Evolutionary conservation across 2,329 filamentous ascomycete species (phyloP).

Genomic region (Colletotrichum sp.): DNA sequence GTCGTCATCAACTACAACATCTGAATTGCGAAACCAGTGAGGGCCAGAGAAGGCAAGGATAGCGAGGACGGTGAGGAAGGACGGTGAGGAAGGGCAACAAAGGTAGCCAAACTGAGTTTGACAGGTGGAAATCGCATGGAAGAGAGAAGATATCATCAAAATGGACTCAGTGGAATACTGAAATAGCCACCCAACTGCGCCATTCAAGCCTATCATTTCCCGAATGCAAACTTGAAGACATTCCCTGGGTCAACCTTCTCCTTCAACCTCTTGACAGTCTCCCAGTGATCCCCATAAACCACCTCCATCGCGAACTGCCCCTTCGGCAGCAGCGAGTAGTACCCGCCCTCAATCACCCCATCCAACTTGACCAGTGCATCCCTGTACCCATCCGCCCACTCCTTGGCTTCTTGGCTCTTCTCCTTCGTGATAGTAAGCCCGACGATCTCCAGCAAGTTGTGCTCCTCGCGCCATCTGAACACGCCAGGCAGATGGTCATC

Average conservation of each 20-base stretch:
- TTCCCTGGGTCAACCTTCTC: conserved; percentile 1
- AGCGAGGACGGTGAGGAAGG: neutral
- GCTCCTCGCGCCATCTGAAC: conserved; percentile 31
- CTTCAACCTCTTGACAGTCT: conserved; percentile 2
- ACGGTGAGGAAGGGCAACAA: too few relatives aligned
- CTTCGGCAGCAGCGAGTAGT: conserved; percentile 32
- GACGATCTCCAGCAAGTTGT: conserved; percentile 41
- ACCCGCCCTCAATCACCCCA: conserved; percentile 32
- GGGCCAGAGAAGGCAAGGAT: neutral
- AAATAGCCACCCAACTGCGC: neutral
- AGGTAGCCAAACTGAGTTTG: too few relatives aligned
- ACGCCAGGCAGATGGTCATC: conserved; percentile 27
- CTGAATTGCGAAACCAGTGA: neutral
- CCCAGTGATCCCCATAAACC: conserved; percentile 33
- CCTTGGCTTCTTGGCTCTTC: conserved; percentile 24
- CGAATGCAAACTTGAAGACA: conserved; percentile 1
- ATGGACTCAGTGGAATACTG: neutral
- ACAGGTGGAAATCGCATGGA: neutral
- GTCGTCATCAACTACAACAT: neutral
- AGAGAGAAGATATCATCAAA: neutral
- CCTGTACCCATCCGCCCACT: conserved; percentile 31
- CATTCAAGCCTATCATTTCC: neutral
- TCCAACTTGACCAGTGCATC: conserved; percentile 24
- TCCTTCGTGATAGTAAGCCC: conserved; percentile 25
- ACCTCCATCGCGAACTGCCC: conserved; percentile 27